Evolutionary conservation across 2,329 filamentous ascomycete genomes (phyloP).

Genomic region (Aspergillus caelatus): DNA sequence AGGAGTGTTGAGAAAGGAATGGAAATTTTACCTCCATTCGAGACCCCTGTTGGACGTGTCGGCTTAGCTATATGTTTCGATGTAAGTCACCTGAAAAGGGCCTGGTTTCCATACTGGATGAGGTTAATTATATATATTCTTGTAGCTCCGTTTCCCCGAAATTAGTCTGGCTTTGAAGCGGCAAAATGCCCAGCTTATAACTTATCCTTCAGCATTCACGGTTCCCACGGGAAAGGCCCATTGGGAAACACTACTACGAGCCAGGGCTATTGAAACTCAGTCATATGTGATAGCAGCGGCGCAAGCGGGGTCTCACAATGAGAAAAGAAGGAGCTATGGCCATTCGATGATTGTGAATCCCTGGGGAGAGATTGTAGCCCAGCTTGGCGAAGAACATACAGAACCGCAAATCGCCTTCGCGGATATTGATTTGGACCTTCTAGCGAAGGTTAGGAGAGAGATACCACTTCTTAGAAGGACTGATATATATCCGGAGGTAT

Average conservation of each 20-base stretch:
- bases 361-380: conserved; percentile 75
- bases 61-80: conserved; percentile 90
- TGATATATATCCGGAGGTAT: conserved; percentile 53
- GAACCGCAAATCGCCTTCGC: conserved; percentile 53
- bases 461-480: conserved; percentile 62
- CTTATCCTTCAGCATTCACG: conserved; percentile 90
- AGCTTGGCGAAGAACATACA: conserved; percentile 55
- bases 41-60: conserved; percentile 72
- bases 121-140: background rate
- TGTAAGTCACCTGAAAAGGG: conserved; percentile 38
- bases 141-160: conserved; percentile 74
- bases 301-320: conserved; percentile 75
- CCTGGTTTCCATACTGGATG: background rate
- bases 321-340: conserved; percentile 79
- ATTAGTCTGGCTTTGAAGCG: conserved; percentile 67
- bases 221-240: conserved; percentile 81
- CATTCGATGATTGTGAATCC: conserved; percentile 84
- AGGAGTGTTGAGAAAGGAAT: conserved; percentile 69
- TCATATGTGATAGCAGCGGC: conserved; percentile 85
- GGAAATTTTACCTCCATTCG: conserved; percentile 68
- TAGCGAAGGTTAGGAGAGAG: conserved; percentile 57
- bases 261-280: conserved; percentile 86
- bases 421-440: conserved; percentile 57
- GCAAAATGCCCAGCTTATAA: conserved; percentile 72
- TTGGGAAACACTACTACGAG: conserved; percentile 78